Base-by-base conservation (phyloP, 2,329 filamentous ascomycete genomes). In the Aspergillus proliferans region DNA sequence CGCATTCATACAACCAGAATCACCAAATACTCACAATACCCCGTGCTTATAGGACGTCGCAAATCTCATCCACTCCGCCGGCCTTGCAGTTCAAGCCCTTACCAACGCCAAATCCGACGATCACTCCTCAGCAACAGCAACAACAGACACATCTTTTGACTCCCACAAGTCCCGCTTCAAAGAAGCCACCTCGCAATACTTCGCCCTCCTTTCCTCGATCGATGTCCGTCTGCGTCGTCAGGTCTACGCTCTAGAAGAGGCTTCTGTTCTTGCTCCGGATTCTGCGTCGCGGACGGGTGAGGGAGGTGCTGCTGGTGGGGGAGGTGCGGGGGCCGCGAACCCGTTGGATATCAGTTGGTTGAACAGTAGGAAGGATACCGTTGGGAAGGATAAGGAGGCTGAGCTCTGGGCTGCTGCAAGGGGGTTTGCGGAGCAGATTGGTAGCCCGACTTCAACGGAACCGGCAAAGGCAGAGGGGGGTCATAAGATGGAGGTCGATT, bases 281-380 rank as follows among this genome's bases (percentile, higher is more conserved):
- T 63, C 66, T 21, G 57, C 62, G 9, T 58, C 65, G 2, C 59
- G 62, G 26, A 58, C 67, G 12, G 60, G 61, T 3, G 65, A 72
- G 42, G 52, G 61, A 15, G 53, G 59, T 9, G 58, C 57, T 41
- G 59, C 51, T 30, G 62, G 52, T 51, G 66, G 56, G 46, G 64
- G 61, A 48, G 64, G 52, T 43, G 57, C 56, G 5, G 58, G 48
- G 9, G 65, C 70, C 57, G 81, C 55, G 71, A 82, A 64, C 76
- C 83, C 36, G 72, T 75, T 96, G 47, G 91, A 96, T 64, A 85
- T 94, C 12, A 91, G 91, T 28, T 92, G 87, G 82, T 71, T 97
- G 59, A 97, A 96, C 65, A 91, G 88, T 60, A 80, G 88, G 49
- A 88, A 87, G 52, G 86, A 87, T 54, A 85, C 85, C 54, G 87